Evolutionary conservation across 352 stramenopile species (phyloP), one percentile per base, ranked within the genome.

Genomic region (Pythium oligandrum): DNA sequence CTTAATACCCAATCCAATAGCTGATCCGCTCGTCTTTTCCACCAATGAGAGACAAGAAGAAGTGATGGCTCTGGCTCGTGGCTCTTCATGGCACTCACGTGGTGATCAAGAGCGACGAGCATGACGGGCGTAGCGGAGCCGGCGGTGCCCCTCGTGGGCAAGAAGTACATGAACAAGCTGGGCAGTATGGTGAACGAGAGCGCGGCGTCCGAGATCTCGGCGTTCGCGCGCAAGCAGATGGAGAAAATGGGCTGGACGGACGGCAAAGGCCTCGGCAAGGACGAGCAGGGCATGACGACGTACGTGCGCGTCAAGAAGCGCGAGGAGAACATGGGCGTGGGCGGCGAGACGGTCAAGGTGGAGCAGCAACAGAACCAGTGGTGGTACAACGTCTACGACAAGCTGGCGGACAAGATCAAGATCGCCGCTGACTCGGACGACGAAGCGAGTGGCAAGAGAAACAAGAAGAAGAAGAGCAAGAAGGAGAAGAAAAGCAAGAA

Each of bases 221-320:
- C 62, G 44, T 96, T 96, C 51, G 86, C 89, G 17, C 71, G 82
- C 34, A 76, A 72, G 44, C 88, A 96, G 70, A 96, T 97, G 88
- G 78, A 88, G 57, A 97, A 97, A 61, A 98, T 99, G 90, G 96
- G 96, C 59, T 99, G 95, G 95, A 90, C 64, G 45, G 83, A 96
- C 57, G 96, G 96, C 57, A 97, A 98, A 56, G 96, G 96, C 1
- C 77, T 99, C 8, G 96, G 96, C 57, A 99, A 98, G 73, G 68
- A 93, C 51, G 83, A 97, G 60, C 78, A 98, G 60, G 96, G 96
- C 47, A 88, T 98, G 10, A 74, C 83, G 36, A 93, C 83, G 30
- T 95, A 98, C 75, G 81, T 99, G 39, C 89, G 88, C 57, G 95
- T 98, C 7, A 88, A 95, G 64, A 96, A 97, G 61, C 90, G 95